Base-by-base conservation (phyloP, 1,284 basidiomycete genomes). In the Inonotus obliquus region DNA sequence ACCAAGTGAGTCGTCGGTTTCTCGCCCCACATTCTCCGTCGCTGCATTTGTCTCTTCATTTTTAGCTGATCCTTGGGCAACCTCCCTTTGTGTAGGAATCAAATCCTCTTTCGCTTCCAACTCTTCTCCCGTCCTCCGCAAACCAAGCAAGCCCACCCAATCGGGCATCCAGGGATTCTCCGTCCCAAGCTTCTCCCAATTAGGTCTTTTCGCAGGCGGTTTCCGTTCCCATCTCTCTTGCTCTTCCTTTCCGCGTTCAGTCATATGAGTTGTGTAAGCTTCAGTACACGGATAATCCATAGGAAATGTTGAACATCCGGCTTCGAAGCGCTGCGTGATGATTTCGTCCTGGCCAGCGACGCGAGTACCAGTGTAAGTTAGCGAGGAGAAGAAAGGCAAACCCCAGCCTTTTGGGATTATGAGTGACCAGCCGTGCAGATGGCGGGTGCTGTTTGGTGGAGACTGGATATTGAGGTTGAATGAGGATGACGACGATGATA, bases 381-480 rank as follows among this genome's bases (percentile, higher is more conserved):
- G 81, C 0, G 94, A 94, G 27, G 81, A 81, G 64, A 92, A 84
- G 73, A 97, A 92, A 0, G 93, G 79, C 87, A 94, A 94, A 0
- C 83, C 80, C 94, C 94, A 98, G 9, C 92, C 92, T 1, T 84
- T 78, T 1, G 95, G 94, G 35, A 96, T 73, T 27, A 96, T 76
- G 4, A 98, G 75, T 1, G 86, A 92, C 87, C 89, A 96, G 38
- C 94, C 93, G 67, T 94, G 85, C 37, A 92, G 76, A 0, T 80
- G 60, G 41, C 63, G 39, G 74, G 64, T 74, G 67, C 29, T 67
- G 65, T 44, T 57, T 73, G 17, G 67, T 66, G 3, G 62, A 57
- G 38, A 17, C 2, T 44, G 41, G 17, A 29, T 23, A 29, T 10
- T 14, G 48, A 29, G 4, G 25, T 4, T 1, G 48, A 9, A 49